Evolutionary conservation across 495 filamentous ascomycete species (phyloP), one percentile per base, ranked within the genome.

Genomic region (Penicillium simplicissimum): DNA sequence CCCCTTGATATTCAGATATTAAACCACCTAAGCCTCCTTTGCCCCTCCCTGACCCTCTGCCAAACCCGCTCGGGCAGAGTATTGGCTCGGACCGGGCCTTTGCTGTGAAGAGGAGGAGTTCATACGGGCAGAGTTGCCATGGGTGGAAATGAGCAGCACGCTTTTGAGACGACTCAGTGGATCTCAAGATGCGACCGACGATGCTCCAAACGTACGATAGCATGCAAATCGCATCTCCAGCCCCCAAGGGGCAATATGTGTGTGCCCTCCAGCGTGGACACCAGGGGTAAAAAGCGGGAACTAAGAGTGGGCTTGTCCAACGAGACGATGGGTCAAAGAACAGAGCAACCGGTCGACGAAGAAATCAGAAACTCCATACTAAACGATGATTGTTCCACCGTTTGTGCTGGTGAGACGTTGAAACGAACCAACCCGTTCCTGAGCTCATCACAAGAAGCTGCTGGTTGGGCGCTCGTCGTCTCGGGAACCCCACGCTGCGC

Each of bases 361-460:
- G 7, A 17, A 53, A 31, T 45, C 42, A 45, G 42, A 45, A 45
- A 45, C 8, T 21, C 42, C 42, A 7, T 21, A 23, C 42, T 45
- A 45, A 45, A 45, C 42, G 19, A n/a, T 36, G 51, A 53, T 34
- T 40, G 36, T 38, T 37, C 48, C 47, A 59, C 57, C 57, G 57
- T 59, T 42, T 45, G 35, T 25, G 47, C 49, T 52, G 47, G 17
- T 52, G 57, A 52, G 57, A 59, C 57, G 57, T 53, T 53, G 48
- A 53, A 59, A 38, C 49, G 57, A 53, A 53, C 47, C 57, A 15
- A 17, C 21, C 37, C 40, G 23, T 52, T 53, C 37, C 57, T 52
- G 57, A 15, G 25, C 57, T 58, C 28, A 52, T 37, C 23, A 21
- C 37, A 8, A 38, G 19, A 36, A 38, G 33, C 53, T 28, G 53